phyloP scores from a whole-genome alignment of 495 filamentous ascomycete species.

The Elasticomyces elasticus region DNA sequence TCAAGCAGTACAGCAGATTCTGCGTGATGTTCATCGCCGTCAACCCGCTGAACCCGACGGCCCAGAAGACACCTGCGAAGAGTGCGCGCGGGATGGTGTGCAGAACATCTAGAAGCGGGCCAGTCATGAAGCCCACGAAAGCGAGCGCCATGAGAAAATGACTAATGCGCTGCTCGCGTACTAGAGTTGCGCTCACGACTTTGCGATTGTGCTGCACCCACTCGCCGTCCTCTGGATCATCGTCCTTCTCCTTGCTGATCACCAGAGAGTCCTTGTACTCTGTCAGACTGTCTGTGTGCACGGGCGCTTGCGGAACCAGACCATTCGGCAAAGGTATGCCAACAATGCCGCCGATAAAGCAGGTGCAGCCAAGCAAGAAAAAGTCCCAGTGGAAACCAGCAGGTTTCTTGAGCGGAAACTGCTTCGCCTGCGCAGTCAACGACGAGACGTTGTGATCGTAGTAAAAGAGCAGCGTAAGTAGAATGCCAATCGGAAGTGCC shows the following conservation, averaged over 20 bases:
- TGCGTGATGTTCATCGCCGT: slow-evolving; percentile 64
- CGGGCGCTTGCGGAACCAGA: slow-evolving; percentile 70
- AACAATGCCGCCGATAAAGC: slow-evolving; percentile 69
- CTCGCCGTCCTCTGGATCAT: slow-evolving; percentile 35
- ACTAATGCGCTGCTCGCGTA: slow-evolving; percentile 84
- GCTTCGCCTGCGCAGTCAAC: slow-evolving; percentile 82
- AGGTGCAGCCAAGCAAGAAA: slow-evolving; percentile 83
- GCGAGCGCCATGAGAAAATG: slow-evolving; percentile 78
- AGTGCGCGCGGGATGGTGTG: slow-evolving; percentile 81
- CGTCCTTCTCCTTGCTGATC: slow-evolving; percentile 25
- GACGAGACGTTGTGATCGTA: slow-evolving; percentile 59
- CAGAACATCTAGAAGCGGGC: slow-evolving; percentile 71
- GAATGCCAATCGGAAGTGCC: slow-evolving; percentile 76
- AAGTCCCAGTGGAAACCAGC: slow-evolving; percentile 95
- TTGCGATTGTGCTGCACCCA: slow-evolving; percentile 40
- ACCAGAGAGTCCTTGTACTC: slow-evolving; percentile 17
- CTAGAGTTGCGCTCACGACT: slow-evolving; percentile 48
- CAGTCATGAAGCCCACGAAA: slow-evolving; percentile 78
- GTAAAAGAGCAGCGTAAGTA: slow-evolving; percentile 83
- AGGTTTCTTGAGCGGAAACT: slow-evolving; percentile 85
- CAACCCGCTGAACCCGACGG: slow-evolving; percentile 69
- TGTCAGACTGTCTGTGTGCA: slow-evolving; percentile 57
- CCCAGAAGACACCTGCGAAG: slow-evolving; percentile 85
- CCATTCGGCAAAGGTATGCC: slow-evolving; percentile 90
- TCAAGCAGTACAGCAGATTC: slow-evolving; percentile 66